Conservation (phyloP, 441 rosid genomes). For the Gossypium gossypioides region DNA sequence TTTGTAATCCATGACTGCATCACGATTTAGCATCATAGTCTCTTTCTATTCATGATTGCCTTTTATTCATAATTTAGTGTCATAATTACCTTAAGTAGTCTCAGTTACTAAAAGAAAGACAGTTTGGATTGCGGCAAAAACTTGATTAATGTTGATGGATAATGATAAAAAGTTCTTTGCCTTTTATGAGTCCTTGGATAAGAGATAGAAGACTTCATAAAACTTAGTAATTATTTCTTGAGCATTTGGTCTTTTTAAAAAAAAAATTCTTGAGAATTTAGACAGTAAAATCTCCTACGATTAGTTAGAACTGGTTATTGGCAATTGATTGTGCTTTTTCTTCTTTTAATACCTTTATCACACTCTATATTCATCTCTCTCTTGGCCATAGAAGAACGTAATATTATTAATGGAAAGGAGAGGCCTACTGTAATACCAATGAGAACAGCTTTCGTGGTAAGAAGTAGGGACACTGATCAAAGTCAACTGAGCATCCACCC, state of each 20-base stretch:
- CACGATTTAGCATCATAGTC: too few species aligned
- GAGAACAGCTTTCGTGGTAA: not conserved
- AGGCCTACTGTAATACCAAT: not conserved
- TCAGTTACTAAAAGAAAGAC: not conserved
- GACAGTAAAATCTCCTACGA: not conserved
- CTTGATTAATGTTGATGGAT: too few species aligned
- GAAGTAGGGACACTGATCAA: not conserved
- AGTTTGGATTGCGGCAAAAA: too few species aligned
- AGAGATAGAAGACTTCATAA: too few species aligned
- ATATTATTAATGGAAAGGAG: not conserved
- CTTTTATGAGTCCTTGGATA: too few species aligned
- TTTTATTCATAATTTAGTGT: too few species aligned
- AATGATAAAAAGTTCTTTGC: too few species aligned
- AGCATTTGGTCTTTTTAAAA: too few species aligned
- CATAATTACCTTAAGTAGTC: not conserved
- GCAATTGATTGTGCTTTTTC: not conserved
- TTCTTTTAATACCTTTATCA: not conserved
- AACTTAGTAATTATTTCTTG: too few species aligned
- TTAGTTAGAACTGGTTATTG: not conserved
- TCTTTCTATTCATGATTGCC: too few species aligned
- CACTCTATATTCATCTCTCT: not conserved
- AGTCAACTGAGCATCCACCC: not conserved
- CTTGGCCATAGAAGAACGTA: not conserved
- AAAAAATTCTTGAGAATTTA: not conserved
- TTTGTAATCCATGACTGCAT: too few species aligned